Evolutionary conservation across 768 basidiomycete genomes (phyloP), one percentile per base, ranked within the genome.

Genomic region (Daedaleopsis sinensis): DNA sequence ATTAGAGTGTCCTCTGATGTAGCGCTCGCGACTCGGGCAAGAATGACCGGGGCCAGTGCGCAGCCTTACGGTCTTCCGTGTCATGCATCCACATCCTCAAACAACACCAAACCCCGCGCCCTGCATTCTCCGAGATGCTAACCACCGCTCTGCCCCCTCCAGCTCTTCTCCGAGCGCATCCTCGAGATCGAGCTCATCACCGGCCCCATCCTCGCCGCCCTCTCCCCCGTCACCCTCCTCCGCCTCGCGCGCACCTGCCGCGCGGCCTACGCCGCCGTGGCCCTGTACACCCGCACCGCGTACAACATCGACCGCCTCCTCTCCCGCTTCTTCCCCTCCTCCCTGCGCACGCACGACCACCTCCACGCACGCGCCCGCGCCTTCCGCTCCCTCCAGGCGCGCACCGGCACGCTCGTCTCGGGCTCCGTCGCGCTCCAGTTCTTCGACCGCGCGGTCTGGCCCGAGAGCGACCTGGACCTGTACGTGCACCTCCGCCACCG

Each of bases 371-470:
- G 74, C 32, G 73, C 76, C 13, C n/a, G 71, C 37, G 68, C 68
- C 11, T 84, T 84, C 61, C 76, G 82, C n/a, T 66, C 55, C 16
- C 70, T 82, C 3, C 82, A 81, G 65, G 76, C 74, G 1, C 66
- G 56, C 24, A 81, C 79, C 0, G 79, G 76, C 43, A 76, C 78
- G 0, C 63, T 84, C 27, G 78, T 85, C 15, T 85, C 84, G 5
- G 84, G 84, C 8, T 84, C 83, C 0, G 72, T 72, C n/a, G 83
- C 82, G 0, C 76, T 84, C 6, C 84, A 85, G 58, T 82, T 84
- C 63, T 73, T 86, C 38, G 78, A 79, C 48, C 64, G 81, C 8
- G 59, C 73, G 0, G 69, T 71, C 23, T 84, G 82, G 59, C 72
- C 74, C 3, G 74, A 74, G 10, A 75, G 83, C 0, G 83, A 85